Evolutionary conservation across 1,139 yeast species (phyloP), one percentile per base, ranked within the genome.

Genomic region (Sugiyamaella japonica): DNA sequence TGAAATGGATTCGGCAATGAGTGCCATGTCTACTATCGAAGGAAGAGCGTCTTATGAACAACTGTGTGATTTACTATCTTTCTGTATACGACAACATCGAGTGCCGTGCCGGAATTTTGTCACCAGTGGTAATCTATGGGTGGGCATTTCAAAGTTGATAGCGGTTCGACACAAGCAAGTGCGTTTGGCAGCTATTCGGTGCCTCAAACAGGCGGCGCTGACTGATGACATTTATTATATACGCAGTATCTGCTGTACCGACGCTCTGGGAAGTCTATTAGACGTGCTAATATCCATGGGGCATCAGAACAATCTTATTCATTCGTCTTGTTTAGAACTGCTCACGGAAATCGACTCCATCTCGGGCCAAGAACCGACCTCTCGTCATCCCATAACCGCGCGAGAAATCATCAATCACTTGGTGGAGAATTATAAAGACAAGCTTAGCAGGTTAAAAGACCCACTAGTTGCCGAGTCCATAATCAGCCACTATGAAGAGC

Each of bases 301-400:
- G 17, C 72, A 76, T 39, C 72, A 73, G 45, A 83, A 86, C 65
- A 86, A 84, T 64, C 73, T 91, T 57, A 79, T 88, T 1, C 87
- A 83, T 64, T 89, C 97, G 0, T 79, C 95, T 2, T 81, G 95
- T 61, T 74, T 90, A 52, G 93, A 87, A 63, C 74, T 91, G 41
- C 72, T 89, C 52, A 86, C 83, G 60, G 70, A 78, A 2, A 70
- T 88, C 1, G 66, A 78, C 7, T 70, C 65, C 32, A 69, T 47
- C 68, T 13, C 46, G 49, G 39, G 59, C 62, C 53, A 44, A 37
- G 53, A 28, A 49, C 46, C 52, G 13, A 54, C 49, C n/a, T 43
- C 50, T 37, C 15, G 46, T n/a, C 52, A 34, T 15, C 41, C 44
- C 10, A 31, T 44, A 6, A 48, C 50, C 20, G 28, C 44, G 1